phyloP scores from a whole-genome alignment of 1,139 yeast genomes.

The Debaryomycetaceae sp. region DNA sequence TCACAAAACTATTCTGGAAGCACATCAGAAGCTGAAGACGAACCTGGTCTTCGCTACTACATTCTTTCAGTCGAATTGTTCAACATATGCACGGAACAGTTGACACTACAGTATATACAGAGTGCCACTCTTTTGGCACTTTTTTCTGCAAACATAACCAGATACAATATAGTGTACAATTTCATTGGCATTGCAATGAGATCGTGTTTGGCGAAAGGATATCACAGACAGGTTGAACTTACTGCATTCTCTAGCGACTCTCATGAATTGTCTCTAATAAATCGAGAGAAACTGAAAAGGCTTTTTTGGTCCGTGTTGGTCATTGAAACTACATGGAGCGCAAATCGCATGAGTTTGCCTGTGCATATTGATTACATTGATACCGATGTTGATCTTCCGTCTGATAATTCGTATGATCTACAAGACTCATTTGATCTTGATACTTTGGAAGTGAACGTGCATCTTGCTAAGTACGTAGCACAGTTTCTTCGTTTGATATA shows the following conservation, averaged over 20 bases:
- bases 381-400: constrained; percentile 48
- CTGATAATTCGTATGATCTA: constrained; percentile 29
- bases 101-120: constrained; percentile 40
- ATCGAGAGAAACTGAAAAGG: constrained; percentile 40
- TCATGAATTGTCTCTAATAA: constrained; percentile 3
- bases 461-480: constrained; percentile 36
- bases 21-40: constrained; percentile 5
- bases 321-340: constrained; percentile 49
- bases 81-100: constrained; percentile 37
- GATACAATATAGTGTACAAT: constrained; percentile 48
- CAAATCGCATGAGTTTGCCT: constrained; percentile 27
- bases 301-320: constrained; percentile 57
- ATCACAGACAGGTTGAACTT: constrained; percentile 34
- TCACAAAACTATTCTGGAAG: constrained; percentile 6
- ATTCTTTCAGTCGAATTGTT: constrained; percentile 39
- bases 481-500: constrained; percentile 30
- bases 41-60: constrained; percentile 38
- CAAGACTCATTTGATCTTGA: constrained; percentile 31
- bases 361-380: constrained; percentile 48
- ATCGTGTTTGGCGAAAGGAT: constrained; percentile 42
- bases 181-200: constrained; percentile 50
- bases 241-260: constrained; percentile 3
- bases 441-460: constrained; percentile 36
- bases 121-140: constrained; percentile 45
- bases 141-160: constrained; percentile 45